Evolutionary conservation across 164 flowering plant genomes (phyloP).

Genomic region (Umbilicus rupestris): DNA sequence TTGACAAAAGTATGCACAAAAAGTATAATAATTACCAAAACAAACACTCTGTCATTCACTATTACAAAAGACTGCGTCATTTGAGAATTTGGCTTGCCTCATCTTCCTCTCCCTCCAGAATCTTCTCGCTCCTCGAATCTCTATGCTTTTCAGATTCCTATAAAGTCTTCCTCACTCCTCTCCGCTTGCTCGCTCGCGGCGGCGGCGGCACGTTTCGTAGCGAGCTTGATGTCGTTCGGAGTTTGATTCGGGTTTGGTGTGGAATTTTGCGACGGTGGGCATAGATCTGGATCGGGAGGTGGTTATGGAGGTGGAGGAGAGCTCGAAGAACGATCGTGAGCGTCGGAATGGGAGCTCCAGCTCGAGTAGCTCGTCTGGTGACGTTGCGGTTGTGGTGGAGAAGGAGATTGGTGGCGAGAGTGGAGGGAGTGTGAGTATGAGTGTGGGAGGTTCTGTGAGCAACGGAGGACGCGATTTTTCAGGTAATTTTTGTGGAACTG

Average conservation of each 20-base stretch:
- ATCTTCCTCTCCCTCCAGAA: no score
- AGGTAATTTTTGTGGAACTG: slow-evolving; percentile 18
- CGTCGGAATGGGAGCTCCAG: not conserved
- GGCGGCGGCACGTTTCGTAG: not conserved
- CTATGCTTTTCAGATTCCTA: no score
- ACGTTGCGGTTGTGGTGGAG: slow-evolving; percentile 20
- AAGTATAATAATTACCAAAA: no score
- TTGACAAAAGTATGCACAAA: no score
- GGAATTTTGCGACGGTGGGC: not conserved
- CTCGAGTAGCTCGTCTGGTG: slow-evolving; percentile 14
- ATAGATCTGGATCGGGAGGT: not conserved
- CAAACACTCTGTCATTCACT: no score
- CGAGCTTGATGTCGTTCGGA: not conserved
- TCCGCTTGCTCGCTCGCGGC: not conserved
- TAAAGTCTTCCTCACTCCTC: not conserved
- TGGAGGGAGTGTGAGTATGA: slow-evolving; percentile 8
- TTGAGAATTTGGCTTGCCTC: no score
- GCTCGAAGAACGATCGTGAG: not conserved
- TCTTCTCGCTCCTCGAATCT: no score
- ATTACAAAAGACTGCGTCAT: no score
- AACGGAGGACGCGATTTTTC: slow-evolving; percentile 22
- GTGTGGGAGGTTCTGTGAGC: slow-evolving; percentile 12
- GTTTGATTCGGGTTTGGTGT: not conserved
- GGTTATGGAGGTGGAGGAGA: slow-evolving; percentile 3
- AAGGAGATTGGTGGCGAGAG: slow-evolving; percentile 14